Conservation (phyloP, 768 basidiomycete species). For the Pleurotus djamor region DNA sequence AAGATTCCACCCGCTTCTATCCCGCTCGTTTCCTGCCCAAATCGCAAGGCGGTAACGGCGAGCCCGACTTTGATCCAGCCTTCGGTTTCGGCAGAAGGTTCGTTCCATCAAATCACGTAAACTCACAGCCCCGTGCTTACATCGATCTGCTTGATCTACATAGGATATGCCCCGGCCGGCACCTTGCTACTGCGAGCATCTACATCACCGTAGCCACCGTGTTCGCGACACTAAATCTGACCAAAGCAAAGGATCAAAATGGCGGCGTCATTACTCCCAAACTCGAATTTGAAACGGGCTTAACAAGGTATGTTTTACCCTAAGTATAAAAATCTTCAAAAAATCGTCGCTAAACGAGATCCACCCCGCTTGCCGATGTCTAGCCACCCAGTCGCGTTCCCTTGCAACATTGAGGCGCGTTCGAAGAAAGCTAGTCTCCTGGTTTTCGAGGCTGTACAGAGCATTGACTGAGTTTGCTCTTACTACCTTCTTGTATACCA, state of each 20-base stretch:
- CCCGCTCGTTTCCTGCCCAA: neutral
- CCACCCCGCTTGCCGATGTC: neutral
- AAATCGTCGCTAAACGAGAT: neutral
- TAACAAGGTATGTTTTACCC: slow-evolving; percentile 35
- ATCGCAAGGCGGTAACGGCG: neutral
- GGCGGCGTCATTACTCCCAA: slow-evolving; percentile 35
- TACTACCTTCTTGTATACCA: neutral
- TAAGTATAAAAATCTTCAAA: neutral
- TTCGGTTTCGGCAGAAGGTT: slow-evolving; percentile 6
- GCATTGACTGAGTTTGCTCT: neutral
- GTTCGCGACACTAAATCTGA: slow-evolving; percentile 42
- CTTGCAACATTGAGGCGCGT: slow-evolving; percentile 9
- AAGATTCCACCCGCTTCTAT: neutral
- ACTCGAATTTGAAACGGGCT: slow-evolving; percentile 34
- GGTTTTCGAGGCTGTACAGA: neutral
- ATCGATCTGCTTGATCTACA: neutral
- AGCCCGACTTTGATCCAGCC: neutral
- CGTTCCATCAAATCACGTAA: neutral
- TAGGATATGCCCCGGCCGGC: slow-evolving; percentile 46
- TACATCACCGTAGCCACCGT: slow-evolving; percentile 46
- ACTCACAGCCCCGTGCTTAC: neutral
- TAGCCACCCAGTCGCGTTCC: slow-evolving; percentile 11
- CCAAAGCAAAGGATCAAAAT: slow-evolving; percentile 32
- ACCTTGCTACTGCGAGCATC: slow-evolving; percentile 43
- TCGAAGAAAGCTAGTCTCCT: neutral